Evolutionary conservation across 108 stramenopile genomes (phyloP), one percentile per base, ranked within the genome.

Genomic region (Pseudonitzschia multiseries): DNA sequence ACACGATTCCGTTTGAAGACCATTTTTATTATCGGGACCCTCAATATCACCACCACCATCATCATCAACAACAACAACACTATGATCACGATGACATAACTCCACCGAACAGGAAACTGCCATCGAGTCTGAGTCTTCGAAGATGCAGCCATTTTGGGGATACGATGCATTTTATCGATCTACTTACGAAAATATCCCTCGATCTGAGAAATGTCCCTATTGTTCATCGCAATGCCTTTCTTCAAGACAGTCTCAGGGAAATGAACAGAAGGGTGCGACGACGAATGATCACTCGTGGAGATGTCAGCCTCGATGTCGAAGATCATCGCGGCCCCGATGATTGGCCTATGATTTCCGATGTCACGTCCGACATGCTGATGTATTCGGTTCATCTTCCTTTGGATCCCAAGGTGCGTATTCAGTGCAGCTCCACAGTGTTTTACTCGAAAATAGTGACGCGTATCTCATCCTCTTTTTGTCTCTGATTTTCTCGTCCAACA

Each of bases 111-210:
- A 29, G 13, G 18, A 68, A 77, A 8, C 61, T 84, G 20, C 93
- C 89, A 13, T 81, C 86, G 17, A 85, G 90, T 44, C 64, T 94
- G 9, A 89, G 89, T 70, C 79, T 87, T 22, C 73, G 87, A 22
- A 69, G 93, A 50, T 94, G 93, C 76, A 81, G 89, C 71, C 91
- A 94, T 67, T 94, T 87, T 73, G 93, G 93, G 26, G 93, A 94
- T 56, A 92, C 93, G 21, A 94, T 94, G 93, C 91, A 92, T 61
- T 91, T 94, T 48, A 77, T 94, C 24, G 93, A 94, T 79, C 69
- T 81, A 60, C 69, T 94, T 17, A 91, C 93, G 8, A 87, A 89
- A 71, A 82, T 91, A 69, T 92, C 90, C n/a, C 57, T 90, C 61
- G 89, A 94, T 65, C 60, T 94, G 48, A 69, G 89, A 46, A 57